Evolutionary conservation across 805 yeast genomes (phyloP), one percentile per base, ranked within the genome.

Genomic region (Wickerhamomyces chambardii): DNA sequence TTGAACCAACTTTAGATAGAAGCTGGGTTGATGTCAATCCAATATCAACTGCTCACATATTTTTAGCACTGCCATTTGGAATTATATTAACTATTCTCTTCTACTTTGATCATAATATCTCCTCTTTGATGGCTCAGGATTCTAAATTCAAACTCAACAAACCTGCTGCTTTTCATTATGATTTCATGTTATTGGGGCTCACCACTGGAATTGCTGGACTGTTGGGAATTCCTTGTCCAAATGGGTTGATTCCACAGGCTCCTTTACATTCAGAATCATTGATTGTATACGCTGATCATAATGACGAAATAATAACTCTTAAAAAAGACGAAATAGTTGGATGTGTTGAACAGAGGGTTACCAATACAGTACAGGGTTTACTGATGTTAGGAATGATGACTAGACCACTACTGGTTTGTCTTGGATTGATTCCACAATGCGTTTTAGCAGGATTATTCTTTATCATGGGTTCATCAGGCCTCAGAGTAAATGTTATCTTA

Each of bases 201-300:
- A 81, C 89, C 5, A 92, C 97, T 0, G 94, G 95, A 0, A 56
- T 90, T 1, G 68, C 95, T 3, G 97, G 97, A 0, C 57, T 90
- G 1, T 51, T 90, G 10, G 98, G 97, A 0, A 68, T 92, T 2
- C 98, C 97, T 0, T 87, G 97, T 3, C 97, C 97, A 0, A 92
- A 92, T 58, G 98, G 98, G 0, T 64, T 90, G 24, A 90, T 90
- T 30, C 98, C 98, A 2, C 98, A 90, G 56, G 97, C 98, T 1
- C 97, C 97, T 3, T 53, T 92, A 26, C 98, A 90, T 48, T 87
- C 97, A 0, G 73, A 70, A 29, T 75, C 95, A 0, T 58, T 90
- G 22, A 70, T 85, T 29, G 76, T 83, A 5, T 53, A 55, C 9
- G 61, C 36, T 12, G 39, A 50, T 16, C 36, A 41, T 5, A 41